phyloP scores from a whole-genome alignment of 164 flowering plant species.

The Houttuynia cordata region DNA sequence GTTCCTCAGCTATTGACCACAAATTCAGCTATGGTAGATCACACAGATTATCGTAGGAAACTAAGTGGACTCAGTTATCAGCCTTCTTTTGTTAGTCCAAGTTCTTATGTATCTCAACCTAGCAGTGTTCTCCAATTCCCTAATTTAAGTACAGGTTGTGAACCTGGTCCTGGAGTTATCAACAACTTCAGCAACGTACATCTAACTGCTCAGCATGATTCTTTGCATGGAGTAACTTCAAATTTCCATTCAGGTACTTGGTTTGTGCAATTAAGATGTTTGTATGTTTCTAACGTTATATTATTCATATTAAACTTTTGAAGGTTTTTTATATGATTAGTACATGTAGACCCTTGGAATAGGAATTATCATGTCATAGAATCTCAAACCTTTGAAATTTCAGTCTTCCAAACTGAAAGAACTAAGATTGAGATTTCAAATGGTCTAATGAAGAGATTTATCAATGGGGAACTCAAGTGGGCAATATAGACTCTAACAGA shows the following conservation, averaged over 20 bases:
- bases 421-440: neutral
- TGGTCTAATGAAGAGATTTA: neutral
- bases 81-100: neutral
- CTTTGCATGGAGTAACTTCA: neutral
- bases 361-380: too few species aligned
- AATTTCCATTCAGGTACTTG: constrained; percentile 3
- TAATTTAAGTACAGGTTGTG: neutral
- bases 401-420: neutral
- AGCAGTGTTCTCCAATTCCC: neutral
- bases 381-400: neutral
- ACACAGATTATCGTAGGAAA: neutral
- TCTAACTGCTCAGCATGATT: neutral
- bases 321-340: neutral
- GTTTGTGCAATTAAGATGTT: neutral
- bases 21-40: neutral
- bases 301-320: neutral
- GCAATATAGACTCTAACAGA: too few species aligned
- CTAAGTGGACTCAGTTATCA: neutral
- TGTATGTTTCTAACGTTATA: neutral
- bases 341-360: too few species aligned
- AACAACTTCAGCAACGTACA: neutral
- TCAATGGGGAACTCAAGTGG: neutral
- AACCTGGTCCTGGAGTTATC: neutral
- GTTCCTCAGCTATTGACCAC: neutral
- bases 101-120: neutral